These are phyloP conservation scores for Phytophthora ohioensis DNA, from an alignment of 352 stramenopile species.

Conservation along the genomic window DNA sequence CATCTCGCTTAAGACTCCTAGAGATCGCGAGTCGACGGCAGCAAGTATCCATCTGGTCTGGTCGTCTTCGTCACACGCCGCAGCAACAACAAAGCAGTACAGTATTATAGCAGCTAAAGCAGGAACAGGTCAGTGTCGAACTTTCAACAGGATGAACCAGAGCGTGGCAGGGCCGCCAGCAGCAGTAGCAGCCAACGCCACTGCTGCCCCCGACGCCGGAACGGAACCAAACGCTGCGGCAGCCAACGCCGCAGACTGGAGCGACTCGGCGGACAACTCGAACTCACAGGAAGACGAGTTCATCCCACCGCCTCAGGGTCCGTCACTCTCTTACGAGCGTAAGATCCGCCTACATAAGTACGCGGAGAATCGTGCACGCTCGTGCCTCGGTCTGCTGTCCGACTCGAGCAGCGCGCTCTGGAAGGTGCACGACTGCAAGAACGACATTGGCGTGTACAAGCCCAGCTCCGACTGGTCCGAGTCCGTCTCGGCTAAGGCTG, in stretches of 20 bases:
- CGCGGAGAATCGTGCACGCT: conserved; percentile 84
- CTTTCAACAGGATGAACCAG: conserved; percentile 31
- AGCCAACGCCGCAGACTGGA: conserved; percentile 57
- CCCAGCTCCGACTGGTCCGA: conserved; percentile 89
- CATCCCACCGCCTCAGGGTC: conserved; percentile 62
- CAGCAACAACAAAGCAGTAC: too few species aligned
- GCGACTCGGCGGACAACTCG: conserved; percentile 68
- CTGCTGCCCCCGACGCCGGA: conserved; percentile 6
- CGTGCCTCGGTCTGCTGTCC: conserved; percentile 74
- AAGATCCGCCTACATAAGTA: conserved; percentile 89
- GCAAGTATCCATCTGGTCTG: conserved; percentile 18
- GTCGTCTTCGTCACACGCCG: conserved; percentile 7
- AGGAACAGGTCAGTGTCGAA: conserved; percentile 5
- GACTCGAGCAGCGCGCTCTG: conserved; percentile 83
- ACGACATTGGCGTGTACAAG: conserved; percentile 86
- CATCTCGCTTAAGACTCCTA: too few species aligned
- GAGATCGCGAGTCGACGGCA: conserved; percentile 16
- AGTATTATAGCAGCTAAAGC: background rate
- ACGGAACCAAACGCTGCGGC: conserved; percentile 15
- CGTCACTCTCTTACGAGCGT: conserved; percentile 86
- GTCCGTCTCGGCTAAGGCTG: conserved; percentile 84
- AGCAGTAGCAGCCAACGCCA: conserved; percentile 4
- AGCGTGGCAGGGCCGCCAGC: conserved; percentile 6
- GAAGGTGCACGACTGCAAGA: conserved; percentile 84
- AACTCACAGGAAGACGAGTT: conserved; percentile 71